These are phyloP conservation scores for Mortierella sp. DNA, from an alignment of 371 early-diverging fungal species.

Conservation along the genomic window DNA sequence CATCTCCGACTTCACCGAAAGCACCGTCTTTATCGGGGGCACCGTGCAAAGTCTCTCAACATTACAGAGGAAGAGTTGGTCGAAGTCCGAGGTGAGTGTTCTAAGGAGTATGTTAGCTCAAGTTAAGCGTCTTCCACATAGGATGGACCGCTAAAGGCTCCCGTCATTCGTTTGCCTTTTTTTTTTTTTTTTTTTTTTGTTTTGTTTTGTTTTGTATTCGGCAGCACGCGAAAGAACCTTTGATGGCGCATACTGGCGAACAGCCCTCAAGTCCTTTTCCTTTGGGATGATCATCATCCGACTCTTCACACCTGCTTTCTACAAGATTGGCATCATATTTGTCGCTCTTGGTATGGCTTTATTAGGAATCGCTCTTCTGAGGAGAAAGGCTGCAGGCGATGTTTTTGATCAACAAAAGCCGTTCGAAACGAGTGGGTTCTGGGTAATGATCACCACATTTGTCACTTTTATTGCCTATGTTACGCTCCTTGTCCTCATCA, in stretches of 20 bases:
- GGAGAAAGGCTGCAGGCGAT: slow-evolving; percentile 57
- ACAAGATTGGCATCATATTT: slow-evolving; percentile 79
- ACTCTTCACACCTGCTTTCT: slow-evolving; percentile 75
- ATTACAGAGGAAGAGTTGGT: slow-evolving; percentile 50
- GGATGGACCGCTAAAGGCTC: background rate
- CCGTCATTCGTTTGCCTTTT: no score
- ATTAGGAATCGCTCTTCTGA: slow-evolving; percentile 70
- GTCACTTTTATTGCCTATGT: slow-evolving; percentile 61
- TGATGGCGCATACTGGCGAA: slow-evolving; percentile 85
- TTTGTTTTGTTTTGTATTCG: background rate
- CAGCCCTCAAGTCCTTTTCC: slow-evolving; percentile 74
- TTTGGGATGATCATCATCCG: slow-evolving; percentile 76
- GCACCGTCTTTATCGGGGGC: slow-evolving; percentile 47
- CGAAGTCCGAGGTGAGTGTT: slow-evolving; percentile 34
- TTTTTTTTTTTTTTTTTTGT: background rate
- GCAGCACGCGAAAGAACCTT: slow-evolving; percentile 80
- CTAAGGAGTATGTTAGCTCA: no score
- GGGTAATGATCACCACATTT: slow-evolving; percentile 58
- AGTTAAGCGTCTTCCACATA: no score
- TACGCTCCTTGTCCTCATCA: slow-evolving; percentile 56
- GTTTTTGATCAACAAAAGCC: slow-evolving; percentile 47
- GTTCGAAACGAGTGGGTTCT: slow-evolving; percentile 47
- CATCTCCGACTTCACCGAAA: background rate
- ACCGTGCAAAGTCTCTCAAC: slow-evolving; percentile 39
- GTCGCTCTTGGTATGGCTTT: slow-evolving; percentile 75